phyloP scores from a whole-genome alignment of 139 green algal genomes.

The Coelastrella sp. region DNA sequence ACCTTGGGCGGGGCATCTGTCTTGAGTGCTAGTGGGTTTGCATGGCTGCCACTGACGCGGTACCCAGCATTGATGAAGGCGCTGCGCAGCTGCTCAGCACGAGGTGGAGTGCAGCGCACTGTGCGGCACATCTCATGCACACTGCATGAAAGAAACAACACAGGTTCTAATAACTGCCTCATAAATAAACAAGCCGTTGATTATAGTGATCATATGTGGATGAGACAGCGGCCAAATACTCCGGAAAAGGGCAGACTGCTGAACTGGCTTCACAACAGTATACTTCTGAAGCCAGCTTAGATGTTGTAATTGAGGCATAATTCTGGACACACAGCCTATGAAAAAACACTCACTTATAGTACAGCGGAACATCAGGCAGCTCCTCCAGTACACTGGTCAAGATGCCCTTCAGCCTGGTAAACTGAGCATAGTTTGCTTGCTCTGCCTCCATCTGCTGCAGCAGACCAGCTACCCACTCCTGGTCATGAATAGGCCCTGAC shows the following conservation, averaged over 20 bases:
- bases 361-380: constrained; percentile 88
- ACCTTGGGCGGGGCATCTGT: constrained; percentile 91
- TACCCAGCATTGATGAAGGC: constrained; percentile 91
- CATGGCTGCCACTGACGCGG: constrained; percentile 86
- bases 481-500: constrained; percentile 90
- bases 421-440: constrained; percentile 48
- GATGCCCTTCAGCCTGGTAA: constrained; percentile 80
- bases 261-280: no score
- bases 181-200: no score
- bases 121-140: constrained; percentile 87
- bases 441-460: constrained; percentile 42
- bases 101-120: constrained; percentile 78
- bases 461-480: constrained; percentile 67
- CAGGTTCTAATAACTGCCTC: no score
- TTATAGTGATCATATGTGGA: no score
- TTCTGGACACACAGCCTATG: background rate
- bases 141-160: constrained; percentile 53
- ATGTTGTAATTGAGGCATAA: no score
- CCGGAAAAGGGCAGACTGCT: no score
- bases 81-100: constrained; percentile 78
- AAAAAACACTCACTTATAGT: constrained; percentile 53
- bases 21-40: constrained; percentile 92
- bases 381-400: constrained; percentile 85
- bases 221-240: no score
- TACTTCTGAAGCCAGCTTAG: background rate